phyloP scores from a whole-genome alignment of 2,329 filamentous ascomycete species.

The Pseudogymnoascus pannorum region DNA sequence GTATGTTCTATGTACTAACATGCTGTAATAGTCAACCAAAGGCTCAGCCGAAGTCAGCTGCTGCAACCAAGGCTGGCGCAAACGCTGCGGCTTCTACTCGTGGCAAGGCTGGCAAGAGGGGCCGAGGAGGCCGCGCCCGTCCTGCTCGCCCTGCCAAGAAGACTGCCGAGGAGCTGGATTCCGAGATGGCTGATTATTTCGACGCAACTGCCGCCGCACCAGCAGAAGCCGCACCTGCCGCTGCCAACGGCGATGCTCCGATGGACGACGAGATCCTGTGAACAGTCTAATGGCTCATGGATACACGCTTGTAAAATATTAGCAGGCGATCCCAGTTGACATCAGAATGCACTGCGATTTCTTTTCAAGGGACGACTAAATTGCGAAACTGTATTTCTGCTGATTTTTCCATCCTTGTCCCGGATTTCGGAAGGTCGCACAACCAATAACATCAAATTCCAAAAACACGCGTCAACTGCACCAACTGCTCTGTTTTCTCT shows the following conservation, averaged over 20 bases:
- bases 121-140: conserved; percentile 41
- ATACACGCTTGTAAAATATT: background rate
- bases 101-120: conserved; percentile 38
- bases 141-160: conserved; percentile 68
- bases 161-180: conserved; percentile 91
- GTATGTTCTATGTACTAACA: conserved; percentile 21
- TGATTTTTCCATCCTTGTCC: background rate
- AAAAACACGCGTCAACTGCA: conserved; percentile 1
- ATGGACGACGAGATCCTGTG: conserved; percentile 61
- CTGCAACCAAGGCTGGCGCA: conserved; percentile 59
- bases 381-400: background rate
- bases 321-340: background rate
- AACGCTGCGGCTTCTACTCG: conserved; percentile 42
- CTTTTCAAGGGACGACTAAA: background rate
- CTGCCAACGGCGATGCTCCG: conserved; percentile 25
- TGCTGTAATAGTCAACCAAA: conserved; percentile 47
- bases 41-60: conserved; percentile 74
- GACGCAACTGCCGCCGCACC: conserved; percentile 41
- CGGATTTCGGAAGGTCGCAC: conserved; percentile 1
- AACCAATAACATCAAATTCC: background rate
- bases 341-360: background rate
- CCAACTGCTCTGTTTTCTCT: background rate
- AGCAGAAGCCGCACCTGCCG: conserved; percentile 39
- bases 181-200: conserved; percentile 97
- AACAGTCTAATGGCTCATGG: conserved; percentile 12